Base-by-base conservation (phyloP, 352 stramenopile species). In the Phytophthora sp. region DNA sequence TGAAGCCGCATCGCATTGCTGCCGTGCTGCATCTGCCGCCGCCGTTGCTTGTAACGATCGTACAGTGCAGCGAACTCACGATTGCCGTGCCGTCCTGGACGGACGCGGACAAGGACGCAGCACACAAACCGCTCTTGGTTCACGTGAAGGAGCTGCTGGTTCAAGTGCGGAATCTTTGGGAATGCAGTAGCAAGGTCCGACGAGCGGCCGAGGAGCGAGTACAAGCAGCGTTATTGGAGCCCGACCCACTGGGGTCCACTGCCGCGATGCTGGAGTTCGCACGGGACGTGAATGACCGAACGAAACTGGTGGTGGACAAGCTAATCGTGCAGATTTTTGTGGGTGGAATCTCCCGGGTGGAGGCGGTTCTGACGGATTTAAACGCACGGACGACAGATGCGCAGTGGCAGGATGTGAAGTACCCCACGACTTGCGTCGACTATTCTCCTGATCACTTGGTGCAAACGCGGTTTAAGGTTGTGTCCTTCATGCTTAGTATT, bases 41-140 rank as follows among this genome's bases (percentile, higher is more conserved):
- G 6, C 73, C 78, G 21, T 63, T 91, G n/a, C 59, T 86, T n/a
- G 68, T 89, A 42, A 88, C 79, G 18, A 58, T 60, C 1, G 82
- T 76, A 27, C 80, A 69, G 20, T 91, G 80, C 52, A 76, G 71
- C 26, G 79, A 91, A 54, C 51, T 89, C 13, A 65, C 44, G 26
- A 78, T 91, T 46, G 77, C 80, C 26, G 80, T 89, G 42, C 82
- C 82, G 30, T 89, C 82, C 9, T 91, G 80, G 80, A 73, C 65
- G 5, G 66, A 62, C 1, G 49, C 63, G 0, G 80, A 91, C 18
- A 88, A 86, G 39, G 82, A 87, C 21, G 68, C 75, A 23, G 44
- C 61, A 0, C 77, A 89, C 49, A 78, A 84, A 52, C 77, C 77
- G 35, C 50, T 91, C 36, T 69, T 68, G 20, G 63, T 91, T 3